These are phyloP conservation scores for Umbelopsis ramanniana DNA, from an alignment of 192 early-diverging fungal species.

Conservation along the genomic window DNA sequence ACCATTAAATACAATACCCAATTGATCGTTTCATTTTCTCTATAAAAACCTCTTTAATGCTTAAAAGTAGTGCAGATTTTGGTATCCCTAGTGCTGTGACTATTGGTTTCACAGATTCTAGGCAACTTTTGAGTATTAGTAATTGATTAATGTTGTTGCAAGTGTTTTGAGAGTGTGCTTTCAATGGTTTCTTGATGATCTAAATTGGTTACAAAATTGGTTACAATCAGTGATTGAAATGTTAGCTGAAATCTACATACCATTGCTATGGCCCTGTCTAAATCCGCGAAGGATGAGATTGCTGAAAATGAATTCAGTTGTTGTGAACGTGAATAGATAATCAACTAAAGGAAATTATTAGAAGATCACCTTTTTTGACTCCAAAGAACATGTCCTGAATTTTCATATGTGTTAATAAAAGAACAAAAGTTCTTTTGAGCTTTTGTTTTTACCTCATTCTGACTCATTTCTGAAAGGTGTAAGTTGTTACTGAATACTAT, in stretches of 20 bases:
- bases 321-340: not conserved
- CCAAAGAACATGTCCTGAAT: slow-evolving; percentile 67
- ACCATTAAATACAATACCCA: no score
- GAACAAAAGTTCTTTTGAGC: slow-evolving; percentile 51
- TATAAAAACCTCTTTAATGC: slow-evolving; percentile 6
- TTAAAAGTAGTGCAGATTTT: slow-evolving; percentile 51
- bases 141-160: not conserved
- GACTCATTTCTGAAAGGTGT: slow-evolving; percentile 41
- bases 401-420: slow-evolving; percentile 42
- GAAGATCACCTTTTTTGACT: slow-evolving; percentile 40
- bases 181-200: slow-evolving; percentile 2
- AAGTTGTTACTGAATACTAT: slow-evolving; percentile 38
- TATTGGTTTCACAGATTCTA: slow-evolving; percentile 28
- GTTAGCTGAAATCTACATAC: not conserved
- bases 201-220: not conserved
- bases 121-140: not conserved
- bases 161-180: not conserved
- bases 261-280: slow-evolving; percentile 1
- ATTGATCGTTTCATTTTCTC: not conserved
- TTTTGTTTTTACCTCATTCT: slow-evolving; percentile 44
- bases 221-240: no score
- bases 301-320: not conserved
- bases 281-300: not conserved
- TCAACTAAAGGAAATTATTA: no score
- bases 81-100: slow-evolving; percentile 37